Evolutionary conservation across 495 filamentous ascomycete genomes (phyloP), one percentile per base, ranked within the genome.

Genomic region (Podospora fimiseda): DNA sequence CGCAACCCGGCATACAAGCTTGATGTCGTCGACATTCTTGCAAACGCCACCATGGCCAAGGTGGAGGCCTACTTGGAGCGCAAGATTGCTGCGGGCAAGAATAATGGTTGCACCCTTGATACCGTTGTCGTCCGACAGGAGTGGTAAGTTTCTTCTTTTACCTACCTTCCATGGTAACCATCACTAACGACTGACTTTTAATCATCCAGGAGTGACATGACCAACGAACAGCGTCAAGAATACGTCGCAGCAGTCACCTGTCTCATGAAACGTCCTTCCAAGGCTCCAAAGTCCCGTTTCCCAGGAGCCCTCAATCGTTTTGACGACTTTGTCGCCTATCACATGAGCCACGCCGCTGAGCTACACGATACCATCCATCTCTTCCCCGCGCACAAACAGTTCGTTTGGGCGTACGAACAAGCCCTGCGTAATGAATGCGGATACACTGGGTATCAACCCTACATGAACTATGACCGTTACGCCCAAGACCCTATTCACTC

Each of bases 321-420:
- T 14, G 77, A 81, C 56, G 80, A 82, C 50, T 83, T 80, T 52
- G 75, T 79, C 36, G 74, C 74, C 52, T 76, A 60, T 48, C 76
- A 77, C 43, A 66, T 68, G 56, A 69, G 66, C 20, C 60, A 63
- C 49, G 76, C 74, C 1, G 69, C 69, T 9, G 69, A 76, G 56
- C 69, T 81, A 46, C 80, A 79, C 55, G 70, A 75, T 48, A 77
- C 74, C 9, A 78, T 76, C 13, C 77, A 81, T 53, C 79, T 90
- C 60, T 72, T 88, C 27, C 67, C 78, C 6, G 88, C 83, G 69
- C 87, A 89, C 67, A 75, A 82, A 36, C 83, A 87, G 62, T 89
- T 80, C 61, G 72, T 81, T 54, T 80, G 66, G 58, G 67, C 71
- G 9, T 88, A 81, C 60, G 86, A 89, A 68, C 70, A 82, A 62